Percentiles rank a stretch among this genome's conserved stretches.
phyloP scores from a whole-genome alignment of 2,329 filamentous ascomycete species.

The Ophiocordyceps australis region DNA sequence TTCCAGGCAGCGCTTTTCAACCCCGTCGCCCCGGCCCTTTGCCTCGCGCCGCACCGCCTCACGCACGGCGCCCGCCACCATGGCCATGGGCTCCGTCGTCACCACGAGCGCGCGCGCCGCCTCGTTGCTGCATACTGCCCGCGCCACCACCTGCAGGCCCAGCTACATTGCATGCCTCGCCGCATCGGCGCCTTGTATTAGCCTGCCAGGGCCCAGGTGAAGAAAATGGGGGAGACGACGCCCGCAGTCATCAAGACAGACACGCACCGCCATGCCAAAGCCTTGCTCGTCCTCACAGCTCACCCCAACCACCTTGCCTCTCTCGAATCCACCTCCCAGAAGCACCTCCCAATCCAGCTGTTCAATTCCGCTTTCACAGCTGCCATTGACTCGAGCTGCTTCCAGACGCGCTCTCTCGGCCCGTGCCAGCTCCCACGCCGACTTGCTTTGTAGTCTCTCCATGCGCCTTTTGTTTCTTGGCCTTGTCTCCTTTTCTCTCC shows the following conservation, averaged over 20 bases:
- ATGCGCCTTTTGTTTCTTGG: not conserved
- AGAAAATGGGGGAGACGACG: no score
- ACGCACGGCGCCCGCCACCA: conserved; percentile 21
- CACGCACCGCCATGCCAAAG: conserved; percentile 26
- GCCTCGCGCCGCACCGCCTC: conserved; percentile 14
- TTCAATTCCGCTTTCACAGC: conserved; percentile 21
- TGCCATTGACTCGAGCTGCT: conserved; percentile 10
- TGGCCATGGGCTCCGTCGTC: conserved; percentile 24
- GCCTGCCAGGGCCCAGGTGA: no score
- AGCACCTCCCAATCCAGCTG: conserved; percentile 30
- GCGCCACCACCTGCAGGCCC: conserved; percentile 28
- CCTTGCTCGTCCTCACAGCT: conserved; percentile 31
- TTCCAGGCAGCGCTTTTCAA: conserved; percentile 17
- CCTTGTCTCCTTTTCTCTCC: not conserved
- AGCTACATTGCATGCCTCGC: conserved; percentile 16
- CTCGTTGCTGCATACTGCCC: conserved; percentile 13
- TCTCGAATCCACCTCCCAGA: conserved; percentile 25
- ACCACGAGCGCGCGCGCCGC: conserved; percentile 20
- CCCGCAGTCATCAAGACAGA: not conserved
- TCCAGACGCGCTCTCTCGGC: conserved; percentile 18
- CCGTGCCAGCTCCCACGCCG: conserved; percentile 21
- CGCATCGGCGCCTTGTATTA: no score
- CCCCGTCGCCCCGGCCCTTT: conserved; percentile 4
- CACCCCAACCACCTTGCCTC: conserved; percentile 33
- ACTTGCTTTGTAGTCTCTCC: no score